Evolutionary conservation across 495 filamentous ascomycete genomes (phyloP).

Genomic region (Barbatosphaeria neglecta): DNA sequence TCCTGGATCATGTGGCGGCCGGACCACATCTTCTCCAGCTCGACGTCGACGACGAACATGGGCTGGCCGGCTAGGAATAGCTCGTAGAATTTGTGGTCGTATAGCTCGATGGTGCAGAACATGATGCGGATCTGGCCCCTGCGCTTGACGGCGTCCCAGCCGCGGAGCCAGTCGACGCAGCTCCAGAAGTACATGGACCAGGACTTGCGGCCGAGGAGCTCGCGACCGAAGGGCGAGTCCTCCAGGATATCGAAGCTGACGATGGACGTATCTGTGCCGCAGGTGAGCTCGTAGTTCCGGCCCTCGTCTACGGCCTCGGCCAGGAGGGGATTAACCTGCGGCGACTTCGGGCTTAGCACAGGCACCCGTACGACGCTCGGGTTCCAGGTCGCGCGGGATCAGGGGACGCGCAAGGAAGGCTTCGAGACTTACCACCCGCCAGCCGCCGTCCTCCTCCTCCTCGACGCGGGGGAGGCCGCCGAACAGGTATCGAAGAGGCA

Average conservation of each 20-base stretch:
- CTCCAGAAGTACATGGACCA: not conserved
- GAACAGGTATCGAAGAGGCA: no score
- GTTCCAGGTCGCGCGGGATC: no score
- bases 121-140: not conserved
- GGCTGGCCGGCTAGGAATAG: not conserved
- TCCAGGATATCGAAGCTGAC: not conserved
- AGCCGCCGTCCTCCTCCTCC: no score
- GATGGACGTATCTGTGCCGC: not conserved
- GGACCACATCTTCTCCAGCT: not conserved
- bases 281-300: not conserved
- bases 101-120: not conserved
- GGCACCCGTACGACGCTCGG: no score
- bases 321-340: not conserved
- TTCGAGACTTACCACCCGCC: no score
- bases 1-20: not conserved
- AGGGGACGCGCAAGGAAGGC: no score
- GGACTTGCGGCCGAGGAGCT: not conserved
- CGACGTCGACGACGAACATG: not conserved
- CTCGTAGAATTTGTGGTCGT: not conserved
- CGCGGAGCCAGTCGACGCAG: not conserved
- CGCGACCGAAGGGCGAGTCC: not conserved
- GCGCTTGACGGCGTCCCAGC: not conserved
- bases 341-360: not conserved
- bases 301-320: not conserved
- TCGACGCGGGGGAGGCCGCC: no score